Evolutionary conservation across 345 rosid species (phyloP).

Genomic region (Zanthoxylum bungeanum): DNA sequence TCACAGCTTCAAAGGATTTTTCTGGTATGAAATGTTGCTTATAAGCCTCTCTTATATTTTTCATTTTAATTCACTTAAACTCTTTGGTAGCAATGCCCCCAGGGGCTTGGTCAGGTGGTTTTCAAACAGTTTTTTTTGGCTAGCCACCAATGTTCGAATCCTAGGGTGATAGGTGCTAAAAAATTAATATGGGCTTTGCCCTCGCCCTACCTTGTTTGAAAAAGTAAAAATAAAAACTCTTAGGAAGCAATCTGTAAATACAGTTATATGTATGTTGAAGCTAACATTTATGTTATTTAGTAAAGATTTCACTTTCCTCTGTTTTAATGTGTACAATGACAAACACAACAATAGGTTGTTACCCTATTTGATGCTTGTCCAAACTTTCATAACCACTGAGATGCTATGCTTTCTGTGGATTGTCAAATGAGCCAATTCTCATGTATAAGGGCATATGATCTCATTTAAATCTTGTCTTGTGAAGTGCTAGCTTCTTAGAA

Average conservation of each 20-base stretch:
- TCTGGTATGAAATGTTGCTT: constrained; percentile 46
- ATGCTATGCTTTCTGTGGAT: not conserved
- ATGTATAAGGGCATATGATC: not conserved
- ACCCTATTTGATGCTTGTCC: not conserved
- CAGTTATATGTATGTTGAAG: constrained; percentile 4
- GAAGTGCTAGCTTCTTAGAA: not conserved
- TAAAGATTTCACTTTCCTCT: not conserved
- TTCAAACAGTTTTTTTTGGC: too few relatives aligned
- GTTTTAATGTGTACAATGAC: not conserved
- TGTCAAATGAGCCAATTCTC: not conserved
- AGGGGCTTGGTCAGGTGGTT: too few relatives aligned
- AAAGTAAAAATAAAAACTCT: too few relatives aligned
- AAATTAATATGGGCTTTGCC: too few relatives aligned
- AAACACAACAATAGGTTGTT: not conserved
- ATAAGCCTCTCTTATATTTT: not conserved
- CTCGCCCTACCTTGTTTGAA: too few relatives aligned
- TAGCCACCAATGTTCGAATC: too few relatives aligned
- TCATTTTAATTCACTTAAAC: constrained; percentile 8
- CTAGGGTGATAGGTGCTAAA: too few relatives aligned
- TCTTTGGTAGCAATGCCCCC: not conserved
- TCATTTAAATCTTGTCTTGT: not conserved
- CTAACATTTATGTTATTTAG: not conserved
- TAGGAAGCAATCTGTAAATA: not conserved
- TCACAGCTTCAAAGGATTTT: constrained; percentile 84
- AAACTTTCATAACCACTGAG: not conserved